Conservation (phyloP, 257 asterid genomes). For the Solanum megistacrolobum region DNA sequence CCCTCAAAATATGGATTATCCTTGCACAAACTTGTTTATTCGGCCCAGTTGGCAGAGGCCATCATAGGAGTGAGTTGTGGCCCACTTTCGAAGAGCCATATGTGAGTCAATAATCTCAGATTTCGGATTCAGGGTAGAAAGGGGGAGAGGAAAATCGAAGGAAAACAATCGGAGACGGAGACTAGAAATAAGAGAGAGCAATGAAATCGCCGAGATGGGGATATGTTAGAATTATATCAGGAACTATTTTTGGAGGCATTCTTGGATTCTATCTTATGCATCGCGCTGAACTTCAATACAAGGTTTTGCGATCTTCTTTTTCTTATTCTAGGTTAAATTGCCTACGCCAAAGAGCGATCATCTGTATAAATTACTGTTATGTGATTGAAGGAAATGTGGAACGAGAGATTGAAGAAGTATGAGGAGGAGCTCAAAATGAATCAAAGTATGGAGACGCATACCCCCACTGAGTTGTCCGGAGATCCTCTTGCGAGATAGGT, state of each 20-base stretch:
- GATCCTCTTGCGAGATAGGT: conserved; percentile 14
- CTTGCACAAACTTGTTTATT: not conserved
- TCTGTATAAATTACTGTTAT: not conserved
- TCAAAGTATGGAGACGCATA: conserved; percentile 25
- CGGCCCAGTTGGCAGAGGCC: not conserved
- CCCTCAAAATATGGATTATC: not conserved
- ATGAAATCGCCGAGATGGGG: conserved; percentile 76
- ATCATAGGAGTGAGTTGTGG: not conserved
- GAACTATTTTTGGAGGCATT: conserved; percentile 63
- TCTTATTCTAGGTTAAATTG: not conserved
- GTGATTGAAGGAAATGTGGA: not conserved
- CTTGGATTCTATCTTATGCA: conserved; percentile 81
- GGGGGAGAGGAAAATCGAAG: not conserved
- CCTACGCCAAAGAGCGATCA: not conserved
- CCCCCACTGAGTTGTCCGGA: conserved; percentile 38
- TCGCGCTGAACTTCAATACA: conserved; percentile 65
- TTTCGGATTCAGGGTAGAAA: not conserved
- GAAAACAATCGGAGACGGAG: not conserved
- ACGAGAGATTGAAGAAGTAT: conserved; percentile 63
- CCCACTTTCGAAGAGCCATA: not conserved
- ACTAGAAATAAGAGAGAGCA: not conserved
- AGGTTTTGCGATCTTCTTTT: conserved; percentile 28
- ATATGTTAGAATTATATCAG: conserved; percentile 64
- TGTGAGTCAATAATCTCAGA: not conserved
- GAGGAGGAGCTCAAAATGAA: conserved; percentile 63